A percentile compares a stretch with the other conserved stretches of the same genome.
phyloP scores from a whole-genome alignment of 768 basidiomycete genomes.

The Rhodocollybia butyracea region DNA sequence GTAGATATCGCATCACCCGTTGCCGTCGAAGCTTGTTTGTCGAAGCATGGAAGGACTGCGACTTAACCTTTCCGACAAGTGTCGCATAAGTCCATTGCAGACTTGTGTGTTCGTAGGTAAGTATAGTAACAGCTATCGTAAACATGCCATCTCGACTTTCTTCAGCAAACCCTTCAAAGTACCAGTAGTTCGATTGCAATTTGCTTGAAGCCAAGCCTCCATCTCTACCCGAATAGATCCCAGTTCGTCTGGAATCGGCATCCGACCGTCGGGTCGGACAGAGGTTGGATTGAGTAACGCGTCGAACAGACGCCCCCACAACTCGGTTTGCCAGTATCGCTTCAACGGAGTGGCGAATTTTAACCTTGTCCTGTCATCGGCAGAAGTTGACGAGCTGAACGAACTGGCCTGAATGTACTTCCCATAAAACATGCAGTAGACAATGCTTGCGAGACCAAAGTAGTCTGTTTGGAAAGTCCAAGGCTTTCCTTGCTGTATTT shows the following conservation, averaged over 20 bases:
- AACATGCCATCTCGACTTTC: constrained; percentile 67
- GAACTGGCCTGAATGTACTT: constrained; percentile 86
- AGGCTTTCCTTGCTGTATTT: constrained; percentile 76
- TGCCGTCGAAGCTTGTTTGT: too few species aligned
- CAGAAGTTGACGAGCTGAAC: constrained; percentile 33
- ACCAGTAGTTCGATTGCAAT: constrained; percentile 82
- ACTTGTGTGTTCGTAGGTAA: too few species aligned
- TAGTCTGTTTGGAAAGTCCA: constrained; percentile 99
- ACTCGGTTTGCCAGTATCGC: constrained; percentile 90
- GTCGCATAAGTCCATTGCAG: too few species aligned
- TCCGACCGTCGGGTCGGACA: constrained; percentile 48
- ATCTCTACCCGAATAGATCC: constrained; percentile 67
- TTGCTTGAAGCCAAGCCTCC: constrained; percentile 82
- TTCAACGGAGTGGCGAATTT: constrained; percentile 79
- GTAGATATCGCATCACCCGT: too few species aligned
- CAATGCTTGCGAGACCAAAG: constrained; percentile 90
- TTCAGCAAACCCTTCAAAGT: constrained; percentile 80
- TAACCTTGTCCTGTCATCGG: constrained; percentile 39
- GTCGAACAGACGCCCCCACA: constrained; percentile 86
- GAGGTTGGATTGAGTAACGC: constrained; percentile 76
- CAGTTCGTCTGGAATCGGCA: constrained; percentile 77
- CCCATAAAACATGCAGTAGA: constrained; percentile 95
- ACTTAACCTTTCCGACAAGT: too few species aligned
- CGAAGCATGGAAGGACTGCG: too few species aligned
- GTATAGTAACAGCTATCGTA: background rate